Evolutionary conservation across 805 yeast genomes (phyloP), one percentile per base, ranked within the genome.

Genomic region (Lipomyces mesembrius): DNA sequence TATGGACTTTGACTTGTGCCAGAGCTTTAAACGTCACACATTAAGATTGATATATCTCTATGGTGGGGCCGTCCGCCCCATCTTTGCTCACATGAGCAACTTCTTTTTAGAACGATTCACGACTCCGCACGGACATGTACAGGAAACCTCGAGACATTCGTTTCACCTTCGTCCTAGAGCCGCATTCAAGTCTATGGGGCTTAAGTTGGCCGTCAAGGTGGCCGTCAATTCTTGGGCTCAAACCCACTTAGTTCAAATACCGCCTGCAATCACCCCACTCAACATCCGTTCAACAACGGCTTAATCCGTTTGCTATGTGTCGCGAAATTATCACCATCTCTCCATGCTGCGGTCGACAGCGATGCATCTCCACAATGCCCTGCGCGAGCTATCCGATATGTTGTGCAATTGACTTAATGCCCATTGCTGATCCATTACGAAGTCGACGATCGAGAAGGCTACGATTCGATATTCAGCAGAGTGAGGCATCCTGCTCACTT

Each of bases 341-440:
- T 34, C 54, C 63, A 12, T 22, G 17, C 37, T 59, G 60, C 43
- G 57, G 63, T 27, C 60, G 32, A 11, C 61, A 49, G 14, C 22
- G 55, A n/a, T 58, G 29, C 2, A 49, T 64, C 27, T 64, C 67
- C 11, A 57, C 60, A 32, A 39, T 60, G 4, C 67, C 67, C 2
- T 64, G 67, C 27, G 61, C 54, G 25, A 56, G 57, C 32, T 59
- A 59, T 34, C 67, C 67, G 5, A 49, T 60, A 51, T 64, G 67
- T 39, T 25, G 55, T 32, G 53, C 60, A 14, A 20, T 60, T n/a
- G 67, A 64, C 35, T 37, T 39, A 54, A 57, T 64, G 25, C 57
- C 52, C 11, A 14, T 29, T 11, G 55, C 55, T 14, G 55, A 25
- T 25, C 32, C 34, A 52, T 52, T 17, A 14, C 34, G 34, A 22